Base-by-base conservation (phyloP, 495 filamentous ascomycete genomes). In the Aspergillus coremiiformis region DNA sequence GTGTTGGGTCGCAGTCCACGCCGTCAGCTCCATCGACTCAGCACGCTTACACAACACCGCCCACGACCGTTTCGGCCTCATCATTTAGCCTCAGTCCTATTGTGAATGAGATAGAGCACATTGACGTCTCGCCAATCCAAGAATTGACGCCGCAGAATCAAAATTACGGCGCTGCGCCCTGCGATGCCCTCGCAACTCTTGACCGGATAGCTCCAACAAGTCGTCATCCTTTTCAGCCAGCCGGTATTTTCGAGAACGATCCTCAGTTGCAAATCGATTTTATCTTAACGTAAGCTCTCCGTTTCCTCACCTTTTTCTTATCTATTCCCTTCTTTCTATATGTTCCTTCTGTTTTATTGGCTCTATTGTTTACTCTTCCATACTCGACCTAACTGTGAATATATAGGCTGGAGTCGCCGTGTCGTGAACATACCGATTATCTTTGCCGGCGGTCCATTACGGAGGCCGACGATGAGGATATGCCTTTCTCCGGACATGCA, bases 381-480 rank as follows among this genome's bases (percentile, higher is more conserved):
- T 11, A 11, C 4, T 5, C 20, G 14, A 39, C 17, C 21, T 21
- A 49, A 24, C 17, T n/a, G n/a, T 39, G 20, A 22, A 17, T 39
- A 17, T 11, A 63, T 70, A 96, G 92, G 67, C 84, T 98, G 68
- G 93, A 98, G 78, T 81, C 82, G 57, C 90, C 90, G 9, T 98
- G 93, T 78, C 92, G 94, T 77, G 87, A 93, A 62, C 93, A 97
- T 69, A 86, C 92, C 64, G 86, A 89, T 58, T 88, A 74, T 48
- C 76, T 77, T 35, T 71, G 70, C 41, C 73, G 72, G 12, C 63
- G 71, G 14, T 75, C 76, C 0, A 54, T 74, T 47, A 76, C 69
- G 9, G 73, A 77, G 39, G 66, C 70, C 15, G 74, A 78, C 44
- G 74, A 74, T 32, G 74, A 77, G 46, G 69, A 77, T 46, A 70